Base-by-base conservation (phyloP, 2,329 filamentous ascomycete genomes). In the Paecilomyces niveus region DNA sequence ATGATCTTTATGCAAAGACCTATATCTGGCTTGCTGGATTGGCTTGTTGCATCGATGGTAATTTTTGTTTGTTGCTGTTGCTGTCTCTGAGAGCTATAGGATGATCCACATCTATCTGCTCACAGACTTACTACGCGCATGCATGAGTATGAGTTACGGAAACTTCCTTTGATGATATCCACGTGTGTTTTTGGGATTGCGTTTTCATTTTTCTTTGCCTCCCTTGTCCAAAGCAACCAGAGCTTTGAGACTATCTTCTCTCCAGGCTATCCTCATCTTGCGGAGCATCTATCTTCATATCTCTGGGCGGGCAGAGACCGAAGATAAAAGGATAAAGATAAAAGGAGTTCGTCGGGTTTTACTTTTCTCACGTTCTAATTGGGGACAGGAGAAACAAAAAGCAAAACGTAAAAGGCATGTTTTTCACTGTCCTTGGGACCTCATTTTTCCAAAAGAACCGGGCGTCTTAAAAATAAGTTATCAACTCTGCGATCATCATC, bases 61-160 rank as follows among this genome's bases (percentile, higher is more conserved):
- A 53, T 65, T 58, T 60, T 61, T 55, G 61, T 63, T 64, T 62
- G 65, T 66, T 65, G 64, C 26, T 62, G 65, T 66, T 65, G 64
- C 26, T 52, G 50, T 24, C 11, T 15, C 50, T 24, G 50, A 21
- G 50, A 52, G 50, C 26, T 52, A 22, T 52, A 11, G 50, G 10
- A 52, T 52, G 13, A 24, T 52, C 22, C 24, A 45, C 39, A 45
- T 45, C 39, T 4, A 18, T 18, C 5, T 8, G 39, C 39, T 45
- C 18, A n/a, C 39, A 45, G 39, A 45, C 18, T 9, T n/a, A 8
- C 50, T 52, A 52, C 10, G 21, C 21, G 26, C 50, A 29, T 52
- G 50, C 50, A 52, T 52, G 50, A 52, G 50, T 52, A 52, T 29
- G 50, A 52, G 50, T 52, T 52, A 52, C 50, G 50, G 50, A 52